Base-by-base conservation (phyloP, 768 basidiomycete genomes). In the Rhodotorula graminis region DNA sequence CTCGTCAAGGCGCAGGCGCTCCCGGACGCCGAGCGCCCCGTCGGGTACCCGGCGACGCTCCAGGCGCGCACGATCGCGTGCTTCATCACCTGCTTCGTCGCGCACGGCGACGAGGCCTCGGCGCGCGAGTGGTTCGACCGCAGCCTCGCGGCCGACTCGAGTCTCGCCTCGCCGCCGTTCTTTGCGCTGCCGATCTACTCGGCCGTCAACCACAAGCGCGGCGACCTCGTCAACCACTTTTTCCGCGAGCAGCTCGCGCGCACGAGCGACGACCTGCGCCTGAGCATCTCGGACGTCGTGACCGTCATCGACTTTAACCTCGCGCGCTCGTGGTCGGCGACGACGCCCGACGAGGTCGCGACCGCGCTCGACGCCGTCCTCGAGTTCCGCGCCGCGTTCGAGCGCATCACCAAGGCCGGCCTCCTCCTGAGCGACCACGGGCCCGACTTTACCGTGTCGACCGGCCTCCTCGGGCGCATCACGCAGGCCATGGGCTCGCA, bases 81-180 rank as follows among this genome's bases (percentile, higher is more conserved):
- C 55, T 80, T 80, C 29, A 85, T 93, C 70, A 80, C 80, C 27
- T 72, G 75, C 6, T 76, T 79, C 80, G 84, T 87, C 74, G 80
- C 83, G 21, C 79, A 81, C 18, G 86, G 85, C 37, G 85, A 86
- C 77, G 83, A 82, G 29, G 75, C 81, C 5, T 88, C 86, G 0
- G 91, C 91, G 0, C 76, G 88, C 56, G 79, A 82, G 11, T 94
- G 92, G 92, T 77, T 76, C 74, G 70, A 75, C 59, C 65, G 71
- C 8, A n/a, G 37, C 37, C 37, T 10, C 46, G 61, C 64, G 31
- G 46, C 42, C 4, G 42, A 56, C 40, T 15, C 50, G 25, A 21
- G 18, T 18, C n/a, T 44, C 1, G 12, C 40, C 62, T 21, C 47
- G 19, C 61, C 4, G 33, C 60, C 27, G 50, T 75, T 71, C 64